Base-by-base conservation (phyloP, 164 flowering plant genomes). In the Aristolochia contorta region DNA sequence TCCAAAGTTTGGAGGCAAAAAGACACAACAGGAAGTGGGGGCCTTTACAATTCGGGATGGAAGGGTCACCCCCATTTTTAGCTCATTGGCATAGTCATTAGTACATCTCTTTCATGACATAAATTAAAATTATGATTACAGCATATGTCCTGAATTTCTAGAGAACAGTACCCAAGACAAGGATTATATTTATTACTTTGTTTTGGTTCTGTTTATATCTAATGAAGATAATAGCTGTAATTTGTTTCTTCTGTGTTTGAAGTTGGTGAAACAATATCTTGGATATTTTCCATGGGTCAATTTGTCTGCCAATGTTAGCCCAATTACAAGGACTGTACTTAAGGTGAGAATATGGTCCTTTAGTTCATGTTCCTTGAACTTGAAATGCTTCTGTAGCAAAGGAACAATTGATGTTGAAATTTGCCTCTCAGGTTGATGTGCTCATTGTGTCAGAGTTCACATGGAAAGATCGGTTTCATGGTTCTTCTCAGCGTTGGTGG, bases 401-500 rank as follows among this genome's bases (percentile, higher is more conserved):
- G 24, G 22, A 46, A 43, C 13, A 47, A 19, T 33, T 59, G 56
- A 48, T 46, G 46, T 33, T 43, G 9, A 10, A n/a, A 22, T 37
- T 27, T 21, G 56, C 37, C 54, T 51, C 20, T 49, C 77, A 94
- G 99, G 84, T 94, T 41, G 96, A 89, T 80, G 69, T 94, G 80
- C 70, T 80, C 49, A 80, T 94, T 56, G 71, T 77, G 15, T 91
- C 96, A n/a, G 91, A 86, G 12, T 94, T 94, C 58, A 60, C 67
- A 56, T 94, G 99, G 99, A 94, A 94, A 79, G 99, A 94, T 73
- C 95, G 96, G 51, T 86, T 79, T 73, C 99, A 91, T 82, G 95
- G 97, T 67, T 70, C 79, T 72, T 79, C 81, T 12, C 76, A 68
- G 59, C 95, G 87, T 37, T 91, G 97, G 97, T 91, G 93, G 97